A percentile compares a stretch with the other conserved stretches of the same genome.
phyloP scores from a whole-genome alignment of 257 asterid genomes.

The Linaria vulgaris region DNA sequence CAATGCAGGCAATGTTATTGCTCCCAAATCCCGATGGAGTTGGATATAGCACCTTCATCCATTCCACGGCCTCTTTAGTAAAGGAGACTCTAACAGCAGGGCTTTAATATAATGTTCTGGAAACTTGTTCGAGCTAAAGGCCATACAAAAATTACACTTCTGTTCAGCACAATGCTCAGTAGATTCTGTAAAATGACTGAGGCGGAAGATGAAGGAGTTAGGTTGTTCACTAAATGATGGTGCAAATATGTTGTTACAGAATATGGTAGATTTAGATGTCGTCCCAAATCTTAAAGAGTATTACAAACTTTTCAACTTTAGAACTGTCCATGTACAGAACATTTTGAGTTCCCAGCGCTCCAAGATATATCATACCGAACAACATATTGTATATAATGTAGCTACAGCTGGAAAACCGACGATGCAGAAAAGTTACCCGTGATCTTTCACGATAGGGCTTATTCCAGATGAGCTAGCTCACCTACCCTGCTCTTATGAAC shows the following conservation, averaged over 20 bases:
- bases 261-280: slow-evolving; percentile 53
- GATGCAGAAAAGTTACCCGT: slow-evolving; percentile 59
- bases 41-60: slow-evolving; percentile 70
- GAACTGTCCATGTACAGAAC: slow-evolving; percentile 31
- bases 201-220: slow-evolving; percentile 59
- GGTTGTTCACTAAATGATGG: slow-evolving; percentile 59
- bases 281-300: slow-evolving; percentile 44
- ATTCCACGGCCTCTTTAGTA: slow-evolving; percentile 60
- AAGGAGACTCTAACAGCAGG: slow-evolving; percentile 36
- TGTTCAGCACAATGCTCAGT: slow-evolving; percentile 62
- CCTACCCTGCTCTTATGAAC: slow-evolving; percentile 75
- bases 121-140: slow-evolving; percentile 74
- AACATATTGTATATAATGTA: slow-evolving; percentile 65
- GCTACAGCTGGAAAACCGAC: slow-evolving; percentile 60
- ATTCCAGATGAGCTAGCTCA: slow-evolving; percentile 78
- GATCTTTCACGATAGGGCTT: slow-evolving; percentile 56
- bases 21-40: slow-evolving; percentile 74
- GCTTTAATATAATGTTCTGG: slow-evolving; percentile 61
- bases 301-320: slow-evolving; percentile 36
- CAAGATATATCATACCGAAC: slow-evolving; percentile 46
- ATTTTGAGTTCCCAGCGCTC: slow-evolving; percentile 44
- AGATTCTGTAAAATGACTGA: no score
- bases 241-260: slow-evolving; percentile 63
- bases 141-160: slow-evolving; percentile 42
- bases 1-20: no score